phyloP scores from a whole-genome alignment of 2,329 filamentous ascomycete genomes.

The Corynespora cassiicola region DNA sequence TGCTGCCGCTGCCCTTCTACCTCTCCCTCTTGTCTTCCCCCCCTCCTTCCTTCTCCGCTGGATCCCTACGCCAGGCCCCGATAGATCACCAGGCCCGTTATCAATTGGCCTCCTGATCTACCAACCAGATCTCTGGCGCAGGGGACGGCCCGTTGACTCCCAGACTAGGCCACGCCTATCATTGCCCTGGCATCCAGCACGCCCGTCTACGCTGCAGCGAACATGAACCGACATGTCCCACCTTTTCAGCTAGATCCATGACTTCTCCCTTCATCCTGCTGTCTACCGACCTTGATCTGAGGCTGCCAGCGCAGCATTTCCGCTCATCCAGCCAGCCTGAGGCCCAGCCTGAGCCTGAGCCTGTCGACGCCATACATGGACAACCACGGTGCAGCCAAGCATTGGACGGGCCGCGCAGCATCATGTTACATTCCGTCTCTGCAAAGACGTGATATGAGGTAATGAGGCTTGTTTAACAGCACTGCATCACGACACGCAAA shows the following conservation, averaged over 20 bases:
- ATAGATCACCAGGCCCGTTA: slow-evolving; percentile 19
- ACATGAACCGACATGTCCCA: slow-evolving; percentile 13
- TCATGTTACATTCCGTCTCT: slow-evolving; percentile 2
- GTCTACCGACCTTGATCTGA: slow-evolving; percentile 11
- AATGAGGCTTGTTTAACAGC: slow-evolving; percentile 6
- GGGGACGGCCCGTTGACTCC: slow-evolving; percentile 21
- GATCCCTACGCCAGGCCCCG: neutral
- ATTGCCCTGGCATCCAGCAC: slow-evolving; percentile 14
- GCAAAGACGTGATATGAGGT: slow-evolving; percentile 8
- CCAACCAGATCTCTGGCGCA: slow-evolving; percentile 27
- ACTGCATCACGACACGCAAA: slow-evolving; percentile 3
- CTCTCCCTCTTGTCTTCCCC: slow-evolving; percentile 1
- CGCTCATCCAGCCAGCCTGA: too few species aligned
- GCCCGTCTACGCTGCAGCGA: slow-evolving; percentile 5
- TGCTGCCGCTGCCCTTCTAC: neutral
- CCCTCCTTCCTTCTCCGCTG: neutral
- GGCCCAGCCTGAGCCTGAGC: too few species aligned
- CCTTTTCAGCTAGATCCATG: slow-evolving; percentile 11
- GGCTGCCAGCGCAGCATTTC: slow-evolving; percentile 26
- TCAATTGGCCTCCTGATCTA: slow-evolving; percentile 13
- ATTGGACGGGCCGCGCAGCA: slow-evolving; percentile 13
- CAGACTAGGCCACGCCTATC: slow-evolving; percentile 18
- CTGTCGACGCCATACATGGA: slow-evolving; percentile 19
- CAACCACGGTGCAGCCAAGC: slow-evolving; percentile 17
- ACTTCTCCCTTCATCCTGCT: slow-evolving; percentile 3